phyloP scores from a whole-genome alignment of 345 rosid species.

The Aquilaria sinensis region DNA sequence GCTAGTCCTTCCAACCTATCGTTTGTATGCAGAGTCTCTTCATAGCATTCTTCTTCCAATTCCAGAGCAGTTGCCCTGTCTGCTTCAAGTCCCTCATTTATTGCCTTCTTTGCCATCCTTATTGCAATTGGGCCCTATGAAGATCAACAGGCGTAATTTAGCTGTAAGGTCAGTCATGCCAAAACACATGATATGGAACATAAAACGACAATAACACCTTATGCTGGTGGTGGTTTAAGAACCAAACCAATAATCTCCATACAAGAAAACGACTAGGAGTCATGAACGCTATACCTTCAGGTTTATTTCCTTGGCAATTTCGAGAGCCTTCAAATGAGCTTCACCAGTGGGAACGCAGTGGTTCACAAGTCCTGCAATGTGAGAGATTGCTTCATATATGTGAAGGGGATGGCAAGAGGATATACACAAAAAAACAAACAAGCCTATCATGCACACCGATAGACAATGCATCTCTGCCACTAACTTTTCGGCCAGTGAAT shows the following conservation, averaged over 20 bases:
- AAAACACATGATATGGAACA: neutral
- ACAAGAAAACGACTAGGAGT: neutral
- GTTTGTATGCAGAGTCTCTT: slow-evolving; percentile 43
- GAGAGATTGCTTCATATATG: neutral
- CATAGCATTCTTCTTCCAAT: slow-evolving; percentile 76
- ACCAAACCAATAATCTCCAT: neutral
- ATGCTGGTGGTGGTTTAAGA: no score
- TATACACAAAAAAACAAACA: neutral
- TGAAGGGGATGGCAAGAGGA: no score
- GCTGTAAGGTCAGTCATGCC: neutral
- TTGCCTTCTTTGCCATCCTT: slow-evolving; percentile 81
- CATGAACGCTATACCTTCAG: slow-evolving; percentile 40
- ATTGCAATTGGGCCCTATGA: slow-evolving; percentile 69
- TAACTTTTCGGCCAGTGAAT: slow-evolving; percentile 69
- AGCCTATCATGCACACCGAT: slow-evolving; percentile 40
- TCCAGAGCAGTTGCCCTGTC: slow-evolving; percentile 50
- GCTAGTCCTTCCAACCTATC: slow-evolving; percentile 91
- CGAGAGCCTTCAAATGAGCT: slow-evolving; percentile 71
- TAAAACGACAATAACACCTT: no score
- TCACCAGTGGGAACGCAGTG: slow-evolving; percentile 65
- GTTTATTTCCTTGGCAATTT: slow-evolving; percentile 75
- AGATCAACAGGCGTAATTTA: neutral
- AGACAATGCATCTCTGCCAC: slow-evolving; percentile 61
- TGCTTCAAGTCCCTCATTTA: slow-evolving; percentile 58
- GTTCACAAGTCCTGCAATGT: slow-evolving; percentile 63